These are phyloP conservation scores for Cryptosporidium viatorum DNA, from an alignment of 169 alveolate species.

Conservation along the genomic window DNA sequence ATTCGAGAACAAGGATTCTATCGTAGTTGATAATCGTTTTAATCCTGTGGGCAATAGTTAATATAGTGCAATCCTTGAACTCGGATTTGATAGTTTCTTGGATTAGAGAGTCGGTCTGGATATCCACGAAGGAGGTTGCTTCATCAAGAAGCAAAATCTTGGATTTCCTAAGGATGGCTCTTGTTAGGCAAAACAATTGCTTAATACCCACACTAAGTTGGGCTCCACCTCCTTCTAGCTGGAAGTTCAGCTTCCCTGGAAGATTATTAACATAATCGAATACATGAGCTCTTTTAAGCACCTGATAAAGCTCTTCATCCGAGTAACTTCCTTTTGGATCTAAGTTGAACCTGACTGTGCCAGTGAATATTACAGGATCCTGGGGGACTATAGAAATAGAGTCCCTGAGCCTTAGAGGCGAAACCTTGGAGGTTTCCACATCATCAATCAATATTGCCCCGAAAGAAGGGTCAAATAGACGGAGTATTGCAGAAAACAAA, in stretches of 20 bases:
- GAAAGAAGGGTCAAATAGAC: slow-evolving; percentile 82
- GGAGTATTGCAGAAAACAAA: slow-evolving; percentile 77
- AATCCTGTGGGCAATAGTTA: slow-evolving; percentile 90
- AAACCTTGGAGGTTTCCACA: slow-evolving; percentile 75
- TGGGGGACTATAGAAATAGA: slow-evolving; percentile 75
- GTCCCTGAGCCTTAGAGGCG: slow-evolving; percentile 32
- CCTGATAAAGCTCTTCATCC: slow-evolving; percentile 75
- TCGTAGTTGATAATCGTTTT: slow-evolving; percentile 87
- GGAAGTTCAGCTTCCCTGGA: slow-evolving; percentile 74
- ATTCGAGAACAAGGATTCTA: slow-evolving; percentile 83
- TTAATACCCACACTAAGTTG: slow-evolving; percentile 88
- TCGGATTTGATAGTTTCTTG: slow-evolving; percentile 81
- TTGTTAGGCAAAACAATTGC: slow-evolving; percentile 86
- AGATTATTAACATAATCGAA: not conserved
- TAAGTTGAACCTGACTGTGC: slow-evolving; percentile 82
- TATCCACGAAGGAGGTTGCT: slow-evolving; percentile 87
- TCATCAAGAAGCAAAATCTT: slow-evolving; percentile 87
- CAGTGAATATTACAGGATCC: slow-evolving; percentile 84
- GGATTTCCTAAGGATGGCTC: slow-evolving; percentile 85
- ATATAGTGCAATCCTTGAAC: slow-evolving; percentile 84
- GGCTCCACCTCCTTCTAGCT: slow-evolving; percentile 82
- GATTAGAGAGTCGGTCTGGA: slow-evolving; percentile 82
- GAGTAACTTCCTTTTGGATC: slow-evolving; percentile 81
- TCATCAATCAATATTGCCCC: slow-evolving; percentile 88
- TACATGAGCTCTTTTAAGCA: slow-evolving; percentile 53